Base-by-base conservation (phyloP, 768 basidiomycete genomes). In the Russula olivacea region DNA sequence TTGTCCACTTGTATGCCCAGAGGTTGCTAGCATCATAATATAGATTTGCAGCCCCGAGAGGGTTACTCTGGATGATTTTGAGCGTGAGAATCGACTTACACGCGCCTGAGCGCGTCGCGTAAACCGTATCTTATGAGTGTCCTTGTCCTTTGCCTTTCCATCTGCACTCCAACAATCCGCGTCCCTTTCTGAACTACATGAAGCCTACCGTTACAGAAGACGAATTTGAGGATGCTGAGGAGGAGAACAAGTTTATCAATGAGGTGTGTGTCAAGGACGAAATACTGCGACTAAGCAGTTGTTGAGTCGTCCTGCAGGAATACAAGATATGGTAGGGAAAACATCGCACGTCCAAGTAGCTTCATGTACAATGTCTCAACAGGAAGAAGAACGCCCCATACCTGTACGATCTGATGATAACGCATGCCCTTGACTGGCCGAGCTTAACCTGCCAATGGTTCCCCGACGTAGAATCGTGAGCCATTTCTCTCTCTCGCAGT, bases 301-400 rank as follows among this genome's bases (percentile, higher is more conserved):
- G 25, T 61, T 64, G 50, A 60, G 34, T 54, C 59, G 10, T 28
- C 47, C 23, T 12, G 43, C 50, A 92, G 88, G 90, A 92, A 74
- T 92, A 92, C 72, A 92, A 92, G 75, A 90, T 84, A 68, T 92
- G 90, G 90, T 89, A 69, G 69, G 66, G 41, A 50, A 40, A 47
- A 30, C 52, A 51, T 55, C 58, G 17, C 15, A 32, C 41, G 32
- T 23, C 19, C 38, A 19, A n/a, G 60, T 23, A 2, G 25, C 51
- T 19, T 62, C 38, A 56, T 53, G 28, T 54, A 48, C 61, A 12
- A 54, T 38, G 21, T 53, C 63, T 48, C 55, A 54, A 19, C 73
- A 93, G 91, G 91, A 93, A 93, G 81, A 93, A 93, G 78, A 96
- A 95, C 76, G 93, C 95, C 58, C 96, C 95, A 14, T 98, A 96